Base-by-base conservation (phyloP, 129 eudicot species). In the Dittrichia graveolens region DNA sequence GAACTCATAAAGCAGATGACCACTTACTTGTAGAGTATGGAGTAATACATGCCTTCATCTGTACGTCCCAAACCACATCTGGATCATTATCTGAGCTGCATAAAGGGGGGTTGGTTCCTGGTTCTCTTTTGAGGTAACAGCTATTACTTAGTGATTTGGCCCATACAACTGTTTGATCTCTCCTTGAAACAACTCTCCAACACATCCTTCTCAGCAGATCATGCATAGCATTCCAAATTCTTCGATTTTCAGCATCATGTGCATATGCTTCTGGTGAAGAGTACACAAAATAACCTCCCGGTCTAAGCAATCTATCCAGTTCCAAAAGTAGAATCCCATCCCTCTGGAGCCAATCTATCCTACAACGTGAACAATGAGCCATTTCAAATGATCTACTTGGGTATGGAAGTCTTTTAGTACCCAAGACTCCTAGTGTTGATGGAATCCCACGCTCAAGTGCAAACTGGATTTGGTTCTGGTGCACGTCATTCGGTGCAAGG, bases 211-310 rank as follows among this genome's bases (percentile, higher is more conserved):
- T 83, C 40, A 88, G 61, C 38, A 91, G 88, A 78, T 91, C 91
- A 69, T 86, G 80, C 91, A 91, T 83, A n/a, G 93, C 81, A 72
- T 74, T 86, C 92, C 97, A 84, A 50, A 91, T 88, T 72, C 85
- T 88, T 67, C 85, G 80, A 79, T 91, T 91, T 64, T 88, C 97
- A 38, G 62, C 78, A 77, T 91, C 97, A 77, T 86, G 96, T 44
- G 97, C 93, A 74, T 91, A 91, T 16, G 97, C 97, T 84, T 91
- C 97, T 3, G 97, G 97, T 48, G 97, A 91, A 35, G 97, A 91
- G 71, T 86, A 91, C 34, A 86, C 93, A 68, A 91, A 91, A 78
- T 91, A 91, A 38, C 97, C 97, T 16, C 97, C 97, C 9, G 97
- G 97, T 72, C 96, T 86, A 37, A 91, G 92, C 77, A 91, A 35